Base-by-base conservation (phyloP, 495 filamentous ascomycete genomes). In the Talaromyces nanjingensis region DNA sequence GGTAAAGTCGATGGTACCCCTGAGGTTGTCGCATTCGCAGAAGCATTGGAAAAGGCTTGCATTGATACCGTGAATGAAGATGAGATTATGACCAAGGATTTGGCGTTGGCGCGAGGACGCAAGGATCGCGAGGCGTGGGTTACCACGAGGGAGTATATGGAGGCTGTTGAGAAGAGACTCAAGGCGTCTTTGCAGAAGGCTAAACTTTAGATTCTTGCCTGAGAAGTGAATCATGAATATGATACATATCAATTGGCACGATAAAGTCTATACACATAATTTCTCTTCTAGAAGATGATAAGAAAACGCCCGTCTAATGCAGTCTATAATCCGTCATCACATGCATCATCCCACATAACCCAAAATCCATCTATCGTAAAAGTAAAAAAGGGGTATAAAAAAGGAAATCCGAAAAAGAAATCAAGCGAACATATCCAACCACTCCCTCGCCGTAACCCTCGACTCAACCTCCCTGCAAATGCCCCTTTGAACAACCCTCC, bases 71-170 rank as follows among this genome's bases (percentile, higher is more conserved):
- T 98, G 64, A 90, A 97, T 73, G 76, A 90, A 52, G 92, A 97
- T 69, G 91, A 90, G 57, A 89, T 97, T 79, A 98, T 98, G 94
- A 98, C 94, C 71, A 98, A 98, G 86, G 94, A 98, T 77, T 75
- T 98, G 67, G 93, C 93, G 18, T 84, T 98, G 33, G 87, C 92
- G 31, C 92, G 91, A 72, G 94, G 94, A 68, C 90, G 89, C 83
- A 91, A 87, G 64, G 88, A 84, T 52, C 84, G 90, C 55, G 84
- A 83, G 71, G 87, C 89, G 65, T 97, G 91, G 79, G 94, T 93
- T 53, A 96, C 91, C 14, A 98, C 94, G 61, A 81, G 76, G 64
- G 90, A 92, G 78, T 97, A 96, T 80, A 73, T 97, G 75, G 83
- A 87, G 69, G 93, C 93, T 9, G 91, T 98, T 59, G 93, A 96